Evolutionary conservation across 2,329 filamentous ascomycete species (phyloP), one percentile per base, ranked within the genome.

Genomic region (Rachicladosporium sp.): DNA sequence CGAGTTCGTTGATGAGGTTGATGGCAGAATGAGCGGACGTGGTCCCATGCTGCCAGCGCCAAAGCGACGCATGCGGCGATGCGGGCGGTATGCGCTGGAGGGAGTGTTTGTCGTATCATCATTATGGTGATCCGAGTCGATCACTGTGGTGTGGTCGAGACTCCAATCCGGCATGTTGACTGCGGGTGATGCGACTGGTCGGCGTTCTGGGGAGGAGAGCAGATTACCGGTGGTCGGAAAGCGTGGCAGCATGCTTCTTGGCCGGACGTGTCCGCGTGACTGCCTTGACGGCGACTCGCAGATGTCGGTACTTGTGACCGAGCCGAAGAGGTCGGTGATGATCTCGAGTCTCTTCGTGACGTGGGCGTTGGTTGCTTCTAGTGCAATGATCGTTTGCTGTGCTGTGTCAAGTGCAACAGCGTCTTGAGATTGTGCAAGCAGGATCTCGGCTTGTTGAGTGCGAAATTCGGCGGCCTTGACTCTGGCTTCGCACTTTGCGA

Each of bases 311-410:
- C 59, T 63, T 6, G 50, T 56, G 2, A 60, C 57, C 9, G 60
- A 61, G 4, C 54, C 47, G 4, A 64, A 50, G 13, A 64, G 41
- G 13, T 54, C 54, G 10, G 59, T 58, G 45, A 64, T 51, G 19
- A 60, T 51, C 37, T 63, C 61, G 29, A 64, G 47, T 19, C 60
- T 46, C 38, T 53, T 56, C 44, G 64, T 60, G 30, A 64, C 48
- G 36, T 60, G 51, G 5, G 57, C 47, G 36, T 64, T 64, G 1
- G 57, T 55, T 3, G 45, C 46, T 40, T 63, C 58, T 5, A 52
- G 52, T 8, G 23, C 23, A 8, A 27, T 27, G 23, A 27, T 27
- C 6, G 5, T 6, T 8, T 27, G 23, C 23, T 27, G 23, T 2
- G 23, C 23, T 6, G 23, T 8, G 23, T 27, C 23, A 27, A 27